Conservation (phyloP, 2,329 filamentous ascomycete species). For the Claviceps humidiphila region DNA sequence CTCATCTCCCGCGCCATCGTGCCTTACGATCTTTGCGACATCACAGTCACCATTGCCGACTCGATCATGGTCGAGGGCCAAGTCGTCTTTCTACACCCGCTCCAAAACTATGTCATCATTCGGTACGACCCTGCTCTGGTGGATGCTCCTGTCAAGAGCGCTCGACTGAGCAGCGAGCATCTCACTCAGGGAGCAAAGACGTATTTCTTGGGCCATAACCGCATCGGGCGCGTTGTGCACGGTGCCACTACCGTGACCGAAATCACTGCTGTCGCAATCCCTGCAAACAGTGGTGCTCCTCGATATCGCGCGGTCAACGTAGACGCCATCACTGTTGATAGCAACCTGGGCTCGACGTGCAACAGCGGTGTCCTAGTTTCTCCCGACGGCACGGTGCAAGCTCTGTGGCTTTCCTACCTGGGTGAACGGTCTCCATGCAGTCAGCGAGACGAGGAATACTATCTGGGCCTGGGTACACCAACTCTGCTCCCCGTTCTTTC, state of each 20-base stretch:
- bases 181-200: constrained; percentile 90
- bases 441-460: constrained; percentile 89
- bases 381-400: constrained; percentile 84
- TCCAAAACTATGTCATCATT: constrained; percentile 93
- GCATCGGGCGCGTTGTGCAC: constrained; percentile 85
- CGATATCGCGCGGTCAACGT: constrained; percentile 91
- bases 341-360: constrained; percentile 78
- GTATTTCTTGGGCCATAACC: constrained; percentile 96
- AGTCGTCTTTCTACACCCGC: constrained; percentile 86
- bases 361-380: constrained; percentile 86
- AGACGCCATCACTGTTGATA: constrained; percentile 94
- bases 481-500: constrained; percentile 79
- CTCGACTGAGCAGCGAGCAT: constrained; percentile 64
- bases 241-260: constrained; percentile 92
- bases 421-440: constrained; percentile 71
- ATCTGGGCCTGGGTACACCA: constrained; percentile 80
- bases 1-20: constrained; percentile 89
- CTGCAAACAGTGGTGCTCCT: constrained; percentile 81
- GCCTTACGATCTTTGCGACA: constrained; percentile 92
- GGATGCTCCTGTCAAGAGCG: constrained; percentile 84
- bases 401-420: constrained; percentile 92
- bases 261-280: constrained; percentile 92
- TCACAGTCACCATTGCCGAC: constrained; percentile 90
- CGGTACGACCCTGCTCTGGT: constrained; percentile 90
- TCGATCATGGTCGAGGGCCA: constrained; percentile 90